These are phyloP conservation scores for Phytophthora multivora DNA, from an alignment of 352 stramenopile genomes.

Conservation along the genomic window DNA sequence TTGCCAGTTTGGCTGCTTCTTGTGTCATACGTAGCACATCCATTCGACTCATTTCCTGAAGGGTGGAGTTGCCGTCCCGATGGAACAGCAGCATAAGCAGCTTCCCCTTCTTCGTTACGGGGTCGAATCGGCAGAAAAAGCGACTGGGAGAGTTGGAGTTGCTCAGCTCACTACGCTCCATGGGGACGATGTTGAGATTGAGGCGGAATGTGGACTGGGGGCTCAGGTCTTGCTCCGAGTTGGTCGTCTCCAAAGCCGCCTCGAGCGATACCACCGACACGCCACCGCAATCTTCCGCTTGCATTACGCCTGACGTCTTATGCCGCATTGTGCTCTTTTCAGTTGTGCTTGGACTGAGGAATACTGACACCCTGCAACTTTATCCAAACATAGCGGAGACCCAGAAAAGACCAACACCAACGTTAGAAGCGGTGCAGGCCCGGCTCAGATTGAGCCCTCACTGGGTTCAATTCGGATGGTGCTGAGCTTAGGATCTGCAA, in stretches of 20 bases:
- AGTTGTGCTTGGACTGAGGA: conserved; percentile 1
- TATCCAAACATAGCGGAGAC: neutral
- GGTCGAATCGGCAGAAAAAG: conserved; percentile 46
- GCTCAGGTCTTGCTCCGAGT: conserved; percentile 22
- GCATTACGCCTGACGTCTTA: conserved; percentile 4
- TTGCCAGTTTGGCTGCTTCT: conserved; percentile 43
- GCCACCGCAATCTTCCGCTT: conserved; percentile 3
- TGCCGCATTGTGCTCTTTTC: conserved; percentile 14
- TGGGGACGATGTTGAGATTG: conserved; percentile 21
- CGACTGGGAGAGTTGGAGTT: conserved; percentile 26
- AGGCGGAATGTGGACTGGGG: conserved; percentile 27
- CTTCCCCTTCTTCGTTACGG: conserved; percentile 33
- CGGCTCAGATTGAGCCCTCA: conserved; percentile 5
- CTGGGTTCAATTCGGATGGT: conserved; percentile 19
- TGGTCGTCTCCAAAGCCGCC: conserved; percentile 17
- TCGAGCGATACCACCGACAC: conserved; percentile 7
- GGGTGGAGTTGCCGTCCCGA: conserved; percentile 41
- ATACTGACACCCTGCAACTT: conserved; percentile 4
- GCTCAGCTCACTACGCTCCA: conserved; percentile 30
- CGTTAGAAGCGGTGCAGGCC: conserved; percentile 1
- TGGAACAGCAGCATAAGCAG: conserved; percentile 55
- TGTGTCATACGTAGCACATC: conserved; percentile 64
- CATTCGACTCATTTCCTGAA: conserved; percentile 53
- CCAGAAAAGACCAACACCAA: conserved; percentile 17
- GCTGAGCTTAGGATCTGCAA: conserved; percentile 1